Conservation (phyloP, 805 yeast species). For the Metschnikowia reukaufii region DNA sequence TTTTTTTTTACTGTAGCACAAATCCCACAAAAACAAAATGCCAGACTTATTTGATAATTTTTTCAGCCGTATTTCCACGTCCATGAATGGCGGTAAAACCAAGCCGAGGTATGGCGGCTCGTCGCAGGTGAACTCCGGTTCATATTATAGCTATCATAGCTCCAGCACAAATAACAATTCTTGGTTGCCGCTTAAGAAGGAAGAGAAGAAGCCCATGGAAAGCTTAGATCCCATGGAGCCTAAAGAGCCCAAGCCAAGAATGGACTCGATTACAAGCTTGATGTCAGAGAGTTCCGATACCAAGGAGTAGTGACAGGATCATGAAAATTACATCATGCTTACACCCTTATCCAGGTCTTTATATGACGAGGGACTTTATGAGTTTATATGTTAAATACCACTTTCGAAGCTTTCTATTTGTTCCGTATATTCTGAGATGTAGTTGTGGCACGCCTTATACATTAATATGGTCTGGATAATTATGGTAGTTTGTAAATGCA, state of each 20-base stretch:
- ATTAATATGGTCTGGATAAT: not conserved
- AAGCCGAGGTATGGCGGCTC: constrained; percentile 31
- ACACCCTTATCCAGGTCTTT: too few species aligned
- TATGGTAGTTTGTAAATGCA: constrained; percentile 2
- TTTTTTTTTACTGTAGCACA: not conserved
- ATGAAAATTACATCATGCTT: too few species aligned
- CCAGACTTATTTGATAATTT: constrained; percentile 43
- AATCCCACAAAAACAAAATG: constrained; percentile 16
- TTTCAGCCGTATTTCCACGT: constrained; percentile 31
- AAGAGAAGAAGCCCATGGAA: constrained; percentile 10
- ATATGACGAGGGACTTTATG: too few species aligned
- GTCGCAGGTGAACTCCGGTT: constrained; percentile 39
- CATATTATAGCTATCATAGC: constrained; percentile 36
- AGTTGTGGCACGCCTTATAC: not conserved
- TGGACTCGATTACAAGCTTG: constrained; percentile 10
- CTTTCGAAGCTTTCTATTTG: not conserved
- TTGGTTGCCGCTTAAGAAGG: constrained; percentile 32
- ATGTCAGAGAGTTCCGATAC: constrained; percentile 10
- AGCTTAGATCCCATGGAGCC: constrained; percentile 11
- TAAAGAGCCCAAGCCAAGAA: constrained; percentile 11
- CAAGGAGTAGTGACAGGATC: not conserved
- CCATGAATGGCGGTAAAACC: constrained; percentile 37
- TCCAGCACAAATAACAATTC: constrained; percentile 39
- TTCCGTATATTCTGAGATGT: not conserved
- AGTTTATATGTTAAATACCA: not conserved